These are phyloP conservation scores for Annona cherimola DNA, from an alignment of 164 flowering plant genomes.

Conservation along the genomic window DNA sequence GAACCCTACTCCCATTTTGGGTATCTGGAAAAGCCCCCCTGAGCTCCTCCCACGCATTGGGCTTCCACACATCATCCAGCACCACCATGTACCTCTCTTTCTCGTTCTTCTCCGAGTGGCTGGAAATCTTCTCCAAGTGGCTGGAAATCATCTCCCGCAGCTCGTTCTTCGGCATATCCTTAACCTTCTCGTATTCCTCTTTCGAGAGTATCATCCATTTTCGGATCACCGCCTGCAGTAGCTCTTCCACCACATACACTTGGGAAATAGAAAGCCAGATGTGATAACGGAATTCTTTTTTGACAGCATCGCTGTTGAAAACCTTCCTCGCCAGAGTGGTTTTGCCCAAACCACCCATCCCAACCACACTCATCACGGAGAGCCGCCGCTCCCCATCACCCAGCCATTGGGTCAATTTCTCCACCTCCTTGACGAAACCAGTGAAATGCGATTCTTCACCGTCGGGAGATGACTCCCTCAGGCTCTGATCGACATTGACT, in stretches of 20 bases:
- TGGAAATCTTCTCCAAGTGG: constrained; percentile 29
- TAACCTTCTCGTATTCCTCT: constrained; percentile 15
- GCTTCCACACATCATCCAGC: constrained; percentile 49
- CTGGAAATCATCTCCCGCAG: constrained; percentile 34
- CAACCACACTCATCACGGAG: constrained; percentile 34
- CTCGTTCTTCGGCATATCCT: constrained; percentile 25
- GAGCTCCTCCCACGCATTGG: constrained; percentile 33
- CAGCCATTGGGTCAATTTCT: neutral
- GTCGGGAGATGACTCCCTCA: neutral
- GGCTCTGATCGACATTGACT: neutral
- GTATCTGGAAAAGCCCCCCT: constrained; percentile 33
- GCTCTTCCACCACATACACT: constrained; percentile 16
- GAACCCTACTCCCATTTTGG: constrained; percentile 28
- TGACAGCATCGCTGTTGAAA: constrained; percentile 18
- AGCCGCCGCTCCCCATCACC: neutral
- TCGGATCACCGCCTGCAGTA: neutral
- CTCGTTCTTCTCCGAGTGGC: too few relatives aligned
- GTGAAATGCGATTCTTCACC: neutral
- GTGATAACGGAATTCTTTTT: constrained; percentile 24
- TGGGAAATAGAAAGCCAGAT: constrained; percentile 52
- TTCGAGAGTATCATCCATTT: neutral
- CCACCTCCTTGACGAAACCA: neutral
- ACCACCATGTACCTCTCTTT: constrained; percentile 45
- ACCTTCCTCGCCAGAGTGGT: constrained; percentile 43
- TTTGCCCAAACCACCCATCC: constrained; percentile 55